Evolutionary conservation across 2,329 filamentous ascomycete genomes (phyloP).

Genomic region (Colletotrichum musae): DNA sequence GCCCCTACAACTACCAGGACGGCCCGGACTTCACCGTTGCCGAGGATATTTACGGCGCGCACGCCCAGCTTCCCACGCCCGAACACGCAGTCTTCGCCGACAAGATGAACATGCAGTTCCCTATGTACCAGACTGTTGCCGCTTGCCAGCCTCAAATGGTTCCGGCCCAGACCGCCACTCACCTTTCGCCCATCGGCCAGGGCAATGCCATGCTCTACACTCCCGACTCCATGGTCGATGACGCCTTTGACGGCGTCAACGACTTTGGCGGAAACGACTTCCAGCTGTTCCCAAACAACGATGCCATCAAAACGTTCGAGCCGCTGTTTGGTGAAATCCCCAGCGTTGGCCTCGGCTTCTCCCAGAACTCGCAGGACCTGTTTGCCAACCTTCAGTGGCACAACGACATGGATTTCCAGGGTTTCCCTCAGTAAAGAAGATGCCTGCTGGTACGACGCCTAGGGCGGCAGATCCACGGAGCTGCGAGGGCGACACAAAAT

Average conservation of each 20-base stretch:
- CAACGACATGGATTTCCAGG: constrained; percentile 50
- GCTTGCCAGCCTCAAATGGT: constrained; percentile 54
- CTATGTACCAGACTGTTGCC: constrained; percentile 47
- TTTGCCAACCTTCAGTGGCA: constrained; percentile 60
- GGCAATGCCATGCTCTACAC: constrained; percentile 79
- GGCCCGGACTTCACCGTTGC: constrained; percentile 73
- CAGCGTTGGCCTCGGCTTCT: constrained; percentile 66
- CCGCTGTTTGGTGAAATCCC: constrained; percentile 65
- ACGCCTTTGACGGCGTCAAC: constrained; percentile 70
- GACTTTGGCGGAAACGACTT: constrained; percentile 68
- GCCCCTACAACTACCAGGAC: constrained; percentile 70
- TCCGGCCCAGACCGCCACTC: constrained; percentile 56
- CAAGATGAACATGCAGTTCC: constrained; percentile 38
- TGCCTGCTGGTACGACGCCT: constrained; percentile 11
- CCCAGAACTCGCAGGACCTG: constrained; percentile 68
- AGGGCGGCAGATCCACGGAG: constrained; percentile 12
- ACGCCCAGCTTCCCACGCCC: constrained; percentile 70
- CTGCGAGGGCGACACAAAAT: constrained; percentile 23
- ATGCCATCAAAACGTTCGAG: constrained; percentile 60
- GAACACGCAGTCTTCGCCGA: constrained; percentile 44
- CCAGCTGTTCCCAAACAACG: constrained; percentile 68
- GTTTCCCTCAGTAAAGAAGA: constrained; percentile 49
- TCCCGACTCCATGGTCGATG: constrained; percentile 74
- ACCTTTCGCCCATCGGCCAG: constrained; percentile 79
- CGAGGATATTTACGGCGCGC: constrained; percentile 74